phyloP scores from a whole-genome alignment of 73 alveolate species.

The Stentor coeruleus region DNA sequence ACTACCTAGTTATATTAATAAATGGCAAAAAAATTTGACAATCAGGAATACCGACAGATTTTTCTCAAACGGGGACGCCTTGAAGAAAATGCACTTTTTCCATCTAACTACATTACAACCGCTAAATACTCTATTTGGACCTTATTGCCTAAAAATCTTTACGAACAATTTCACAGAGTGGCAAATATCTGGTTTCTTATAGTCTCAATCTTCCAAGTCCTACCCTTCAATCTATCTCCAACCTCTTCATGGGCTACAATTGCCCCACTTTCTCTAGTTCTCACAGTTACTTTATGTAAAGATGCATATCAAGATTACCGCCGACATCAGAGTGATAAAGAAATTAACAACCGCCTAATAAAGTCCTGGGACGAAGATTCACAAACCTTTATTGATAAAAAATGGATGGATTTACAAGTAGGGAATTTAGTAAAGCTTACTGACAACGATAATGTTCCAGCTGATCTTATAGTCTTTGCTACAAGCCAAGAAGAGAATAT shows the following conservation, averaged over 20 bases:
- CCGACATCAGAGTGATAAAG: slow-evolving; percentile 10
- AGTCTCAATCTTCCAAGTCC: slow-evolving; percentile 68
- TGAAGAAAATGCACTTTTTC: not conserved
- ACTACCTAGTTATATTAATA: too few relatives aligned
- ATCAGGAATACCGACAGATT: slow-evolving; percentile 20
- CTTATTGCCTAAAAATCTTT: slow-evolving; percentile 55
- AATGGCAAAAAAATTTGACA: slow-evolving; percentile 7
- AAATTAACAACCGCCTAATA: slow-evolving; percentile 17
- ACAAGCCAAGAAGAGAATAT: slow-evolving; percentile 64
- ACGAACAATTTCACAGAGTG: slow-evolving; percentile 72
- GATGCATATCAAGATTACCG: slow-evolving; percentile 24
- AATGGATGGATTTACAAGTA: slow-evolving; percentile 21
- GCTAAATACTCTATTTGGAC: not conserved
- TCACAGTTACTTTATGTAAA: slow-evolving; percentile 18
- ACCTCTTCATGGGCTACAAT: slow-evolving; percentile 28
- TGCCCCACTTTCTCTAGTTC: slow-evolving; percentile 27
- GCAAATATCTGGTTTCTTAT: slow-evolving; percentile 79
- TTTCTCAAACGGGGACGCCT: not conserved
- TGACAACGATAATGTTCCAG: slow-evolving; percentile 77
- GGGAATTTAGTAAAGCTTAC: slow-evolving; percentile 23
- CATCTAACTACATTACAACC: slow-evolving; percentile 16
- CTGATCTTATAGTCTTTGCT: slow-evolving; percentile 72
- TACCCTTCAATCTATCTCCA: slow-evolving; percentile 37
- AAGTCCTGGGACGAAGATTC: not conserved
- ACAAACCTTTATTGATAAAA: not conserved